Evolutionary conservation across 345 rosid genomes (phyloP), one percentile per base, ranked within the genome.

Genomic region (Clarkia xantiana): DNA sequence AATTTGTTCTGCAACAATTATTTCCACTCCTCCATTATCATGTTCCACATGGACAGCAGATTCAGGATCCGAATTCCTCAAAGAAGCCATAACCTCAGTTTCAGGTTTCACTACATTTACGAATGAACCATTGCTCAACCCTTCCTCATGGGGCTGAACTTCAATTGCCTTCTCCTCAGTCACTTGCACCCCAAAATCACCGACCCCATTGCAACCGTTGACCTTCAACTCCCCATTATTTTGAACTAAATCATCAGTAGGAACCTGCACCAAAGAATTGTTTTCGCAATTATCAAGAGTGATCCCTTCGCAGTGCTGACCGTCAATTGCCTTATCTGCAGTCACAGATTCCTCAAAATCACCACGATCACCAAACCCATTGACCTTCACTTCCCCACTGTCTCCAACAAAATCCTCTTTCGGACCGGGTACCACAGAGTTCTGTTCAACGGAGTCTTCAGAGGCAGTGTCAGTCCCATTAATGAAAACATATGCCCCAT

Each of bases 401-500:
- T 22, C 22, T 5, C 10, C 18, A 6, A 10, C 17, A 13, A 11
- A 2, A 3, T 45, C 11, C 20, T 45, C 17, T 10, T 16, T 13
- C 3, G 3, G 5, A 4, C 10, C 5, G 23, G 10, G 13, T 11
- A 50, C 23, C 14, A 46, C 23, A 7, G 22, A 25, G 16, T 25
- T 46, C 10, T 25, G 23, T 9, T 10, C 23, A 1, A 25, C 11
- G 2, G 23, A 46, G 23, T 25, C 44, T 38, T 61, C 72, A 40
- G 54, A 60, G 0, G 23, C 76, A 14, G 38, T 65, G 45, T 61
- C 76, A 19, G 59, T 67, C 11, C 65, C 75, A 47, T 58, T 61
- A 15, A 75, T 63, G 52, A 72, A 68, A 52, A 68, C 81, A 34
- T 68, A 68, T 45, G 69, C 57, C 51, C 59, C 67, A 43, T 69